Evolutionary conservation across 352 stramenopile genomes (phyloP).

Genomic region (Blastocystis sp.): DNA sequence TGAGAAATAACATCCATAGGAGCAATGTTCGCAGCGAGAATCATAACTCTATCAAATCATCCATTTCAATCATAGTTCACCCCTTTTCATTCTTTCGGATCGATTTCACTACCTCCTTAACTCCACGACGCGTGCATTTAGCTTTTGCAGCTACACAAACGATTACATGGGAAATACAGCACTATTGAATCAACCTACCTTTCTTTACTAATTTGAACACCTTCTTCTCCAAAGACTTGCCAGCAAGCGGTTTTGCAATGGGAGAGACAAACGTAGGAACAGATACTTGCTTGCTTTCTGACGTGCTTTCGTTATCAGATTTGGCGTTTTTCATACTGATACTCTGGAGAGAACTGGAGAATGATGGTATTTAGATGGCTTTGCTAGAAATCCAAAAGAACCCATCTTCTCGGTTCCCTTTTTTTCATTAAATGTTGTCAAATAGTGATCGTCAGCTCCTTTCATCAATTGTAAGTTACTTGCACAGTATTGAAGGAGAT

Average conservation of each 20-base stretch:
- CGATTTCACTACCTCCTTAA: constrained; percentile 99
- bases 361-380: background rate
- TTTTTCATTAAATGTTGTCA: background rate
- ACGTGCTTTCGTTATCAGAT: constrained; percentile 60
- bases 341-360: constrained; percentile 17
- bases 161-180: constrained; percentile 14
- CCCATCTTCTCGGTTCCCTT: background rate
- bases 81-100: constrained; percentile 92
- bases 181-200: constrained; percentile 40
- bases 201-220: constrained; percentile 88
- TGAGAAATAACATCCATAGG: constrained; percentile 99
- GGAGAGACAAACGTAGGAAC: constrained; percentile 66
- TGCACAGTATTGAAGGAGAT: background rate
- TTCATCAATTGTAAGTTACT: constrained; percentile 26
- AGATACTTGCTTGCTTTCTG: constrained; percentile 72
- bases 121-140: constrained; percentile 93
- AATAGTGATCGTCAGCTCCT: background rate
- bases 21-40: constrained; percentile 98
- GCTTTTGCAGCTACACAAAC: constrained; percentile 80
- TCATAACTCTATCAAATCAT: constrained; percentile 78
- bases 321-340: background rate
- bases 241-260: constrained; percentile 92
- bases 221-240: constrained; percentile 92
- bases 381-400: background rate
- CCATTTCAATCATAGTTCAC: background rate